Evolutionary conservation across 2,329 filamentous ascomycete species (phyloP).

Genomic region (Fusarium avenaceum): DNA sequence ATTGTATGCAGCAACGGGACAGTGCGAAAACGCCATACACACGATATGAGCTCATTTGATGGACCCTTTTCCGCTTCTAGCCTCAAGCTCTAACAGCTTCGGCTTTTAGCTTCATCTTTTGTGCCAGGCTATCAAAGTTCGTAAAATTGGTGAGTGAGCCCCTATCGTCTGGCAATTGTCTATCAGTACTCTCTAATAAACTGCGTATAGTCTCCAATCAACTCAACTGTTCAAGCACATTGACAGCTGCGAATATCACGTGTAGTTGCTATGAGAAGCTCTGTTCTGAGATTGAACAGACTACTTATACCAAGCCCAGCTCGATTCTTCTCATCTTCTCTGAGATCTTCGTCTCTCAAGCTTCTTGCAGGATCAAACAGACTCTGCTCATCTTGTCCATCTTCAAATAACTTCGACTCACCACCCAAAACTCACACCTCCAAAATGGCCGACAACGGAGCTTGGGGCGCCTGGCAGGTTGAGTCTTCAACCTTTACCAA

Average conservation of each 20-base stretch:
- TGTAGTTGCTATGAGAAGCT: slow-evolving; percentile 36
- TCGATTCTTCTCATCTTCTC: background rate
- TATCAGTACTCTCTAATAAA: background rate
- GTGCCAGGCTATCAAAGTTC: slow-evolving; percentile 4
- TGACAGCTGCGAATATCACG: background rate
- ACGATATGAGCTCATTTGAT: slow-evolving; percentile 54
- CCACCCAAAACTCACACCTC: slow-evolving; percentile 2
- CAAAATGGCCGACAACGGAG: slow-evolving; percentile 50
- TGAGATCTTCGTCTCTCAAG: background rate
- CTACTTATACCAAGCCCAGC: slow-evolving; percentile 15
- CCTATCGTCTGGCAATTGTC: background rate
- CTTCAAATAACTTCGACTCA: background rate
- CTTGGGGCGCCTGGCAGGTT: slow-evolving; percentile 59
- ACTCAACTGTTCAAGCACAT: background rate
- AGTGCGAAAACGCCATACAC: background rate
- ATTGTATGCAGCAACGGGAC: background rate
- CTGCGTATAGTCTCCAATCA: background rate
- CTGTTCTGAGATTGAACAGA: slow-evolving; percentile 24
- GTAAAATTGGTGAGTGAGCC: slow-evolving; percentile 14
- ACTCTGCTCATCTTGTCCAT: slow-evolving; percentile 41
- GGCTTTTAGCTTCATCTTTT: slow-evolving; percentile 22
- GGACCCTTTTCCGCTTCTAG: slow-evolving; percentile 29
- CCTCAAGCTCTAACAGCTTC: slow-evolving; percentile 23
- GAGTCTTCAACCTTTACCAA: slow-evolving; percentile 60
- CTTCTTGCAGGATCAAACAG: slow-evolving; percentile 2